Evolutionary conservation across 2,329 filamentous ascomycete species (phyloP), one percentile per base, ranked within the genome.

Genomic region (Fusarium decemcellulare): DNA sequence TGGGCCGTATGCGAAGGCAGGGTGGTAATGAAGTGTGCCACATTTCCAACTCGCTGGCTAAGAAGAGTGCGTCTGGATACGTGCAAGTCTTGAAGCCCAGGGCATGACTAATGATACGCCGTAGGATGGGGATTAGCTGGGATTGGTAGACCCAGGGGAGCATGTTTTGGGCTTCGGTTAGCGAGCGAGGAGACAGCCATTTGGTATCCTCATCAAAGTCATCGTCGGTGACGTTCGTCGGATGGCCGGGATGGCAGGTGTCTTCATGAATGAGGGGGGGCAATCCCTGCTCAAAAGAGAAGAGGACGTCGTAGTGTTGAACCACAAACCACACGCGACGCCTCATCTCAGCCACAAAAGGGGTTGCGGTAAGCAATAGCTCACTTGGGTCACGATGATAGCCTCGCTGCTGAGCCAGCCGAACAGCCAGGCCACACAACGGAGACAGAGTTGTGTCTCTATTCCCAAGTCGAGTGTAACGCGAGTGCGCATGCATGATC

Each of bases 331-430:
- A 69, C 4, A 61, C 44, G 1, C 64, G 47, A 6, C 66, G 40
- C 30, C 66, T 61, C 56, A 69, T 68, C 29, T 69, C 66, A 3
- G 51, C 44, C 10, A 61, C 48, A 10, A 69, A 69, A 0, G 61
- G 64, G 0, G 40, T 61, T 11, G 57, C n/a, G 10, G n/a, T 15
- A 6, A 36, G 27, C 5, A 43, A 11, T 2, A 39, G 12, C 5
- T 39, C 14, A 15, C 7, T 16, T 7, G 48, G 37, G 2, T 56
- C 56, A 14, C 50, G 29, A 37, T 69, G 64, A 30, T 61, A 68
- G 2, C 18, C 42, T 6, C 30, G 48, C 2, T 46, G 23, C 18
- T 69, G 66, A 2, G 66, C 66, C 2, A 69, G 12, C 3, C 66
- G 56, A 12, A 69, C 57, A 5, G 47, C 23, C 10, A 68, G 7